Base-by-base conservation (phyloP, 202 grass and related monocot species). In the Zizania palustris region DNA sequence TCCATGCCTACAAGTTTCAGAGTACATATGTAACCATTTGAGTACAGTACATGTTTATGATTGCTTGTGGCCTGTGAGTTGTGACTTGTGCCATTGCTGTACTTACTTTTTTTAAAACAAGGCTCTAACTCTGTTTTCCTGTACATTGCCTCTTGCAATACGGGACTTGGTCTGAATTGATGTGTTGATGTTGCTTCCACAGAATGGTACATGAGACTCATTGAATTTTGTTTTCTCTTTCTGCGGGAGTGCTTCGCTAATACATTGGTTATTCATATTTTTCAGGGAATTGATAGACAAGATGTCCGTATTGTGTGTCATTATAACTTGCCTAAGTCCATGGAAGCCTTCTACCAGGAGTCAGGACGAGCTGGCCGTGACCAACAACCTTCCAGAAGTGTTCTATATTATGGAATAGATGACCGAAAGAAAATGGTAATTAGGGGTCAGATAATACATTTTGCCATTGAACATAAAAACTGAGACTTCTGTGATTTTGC, bases 271-370 rank as follows among this genome's bases (percentile, higher is more conserved):
- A 18, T 78, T 20, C 19, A 65, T 85, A 5, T 9, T 60, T 80
- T 83, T 77, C 87, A 98, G 95, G 95, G 95, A 82, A 94, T 94
- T 90, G 91, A 98, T 88, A 92, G 83, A 88, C 86, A 94, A 87
- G 89, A 98, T 90, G 95, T 98, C 16, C 88, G 85, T 34, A 86
- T 94, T 78, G 89, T 98, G 60, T 94, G 91, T 57, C 87, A 98
- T 62, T 92, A 90, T 69, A 94, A 98, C 87, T 85, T 98, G 62
- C 95, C 95, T 45, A 98, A 98, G 69, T 92, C 95, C 63, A 98
- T 94, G 91, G 91, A 98, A 90, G 83, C 85, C 18, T 97, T 97
- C 83, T 98, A 98, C 64, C 91, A 98, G 78, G 89, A 98, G 66
- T 90, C 95, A 35, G 95, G 95, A 76, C 79, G 91, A 88, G 91